Evolutionary conservation across 2,329 filamentous ascomycete species (phyloP).

Genomic region (Fonsecaea erecta): DNA sequence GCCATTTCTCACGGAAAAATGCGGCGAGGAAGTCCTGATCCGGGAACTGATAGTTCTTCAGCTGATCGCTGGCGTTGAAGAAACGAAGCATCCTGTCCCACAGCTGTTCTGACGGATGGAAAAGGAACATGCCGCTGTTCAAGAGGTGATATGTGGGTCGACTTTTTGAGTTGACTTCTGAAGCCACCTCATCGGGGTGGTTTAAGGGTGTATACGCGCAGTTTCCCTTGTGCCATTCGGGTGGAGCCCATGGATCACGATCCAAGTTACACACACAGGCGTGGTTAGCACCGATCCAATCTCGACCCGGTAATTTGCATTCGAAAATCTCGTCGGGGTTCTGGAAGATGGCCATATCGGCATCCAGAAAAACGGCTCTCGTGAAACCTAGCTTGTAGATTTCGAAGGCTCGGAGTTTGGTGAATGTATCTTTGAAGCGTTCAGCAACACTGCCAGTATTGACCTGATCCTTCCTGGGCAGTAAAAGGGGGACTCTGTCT

Average conservation of each 20-base stretch:
- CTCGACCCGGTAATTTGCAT: constrained; percentile 42
- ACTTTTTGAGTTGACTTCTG: constrained; percentile 21
- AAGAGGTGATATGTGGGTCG: constrained; percentile 52
- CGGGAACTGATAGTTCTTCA: constrained; percentile 56
- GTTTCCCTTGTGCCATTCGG: constrained; percentile 54
- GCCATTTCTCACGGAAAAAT: constrained; percentile 54
- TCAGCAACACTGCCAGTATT: constrained; percentile 52
- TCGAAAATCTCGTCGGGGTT: constrained; percentile 55
- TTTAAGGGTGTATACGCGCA: constrained; percentile 48
- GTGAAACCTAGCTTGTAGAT: constrained; percentile 44
- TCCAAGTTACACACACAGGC: constrained; percentile 39
- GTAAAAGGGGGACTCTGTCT: constrained; percentile 48
- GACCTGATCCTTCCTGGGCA: constrained; percentile 42
- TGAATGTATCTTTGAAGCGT: constrained; percentile 61
- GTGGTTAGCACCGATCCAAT: constrained; percentile 43
- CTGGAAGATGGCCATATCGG: constrained; percentile 56
- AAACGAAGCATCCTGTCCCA: constrained; percentile 48
- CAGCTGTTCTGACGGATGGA: constrained; percentile 49
- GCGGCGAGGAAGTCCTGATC: constrained; percentile 60
- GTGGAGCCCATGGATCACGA: constrained; percentile 55
- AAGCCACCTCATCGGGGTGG: constrained; percentile 40
- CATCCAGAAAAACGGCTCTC: constrained; percentile 57
- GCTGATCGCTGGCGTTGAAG: constrained; percentile 45
- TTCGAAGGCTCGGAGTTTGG: constrained; percentile 60
- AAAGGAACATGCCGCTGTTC: constrained; percentile 55